Evolutionary conservation across 345 rosid genomes (phyloP).

Genomic region (Rhodamnia rubescens): DNA sequence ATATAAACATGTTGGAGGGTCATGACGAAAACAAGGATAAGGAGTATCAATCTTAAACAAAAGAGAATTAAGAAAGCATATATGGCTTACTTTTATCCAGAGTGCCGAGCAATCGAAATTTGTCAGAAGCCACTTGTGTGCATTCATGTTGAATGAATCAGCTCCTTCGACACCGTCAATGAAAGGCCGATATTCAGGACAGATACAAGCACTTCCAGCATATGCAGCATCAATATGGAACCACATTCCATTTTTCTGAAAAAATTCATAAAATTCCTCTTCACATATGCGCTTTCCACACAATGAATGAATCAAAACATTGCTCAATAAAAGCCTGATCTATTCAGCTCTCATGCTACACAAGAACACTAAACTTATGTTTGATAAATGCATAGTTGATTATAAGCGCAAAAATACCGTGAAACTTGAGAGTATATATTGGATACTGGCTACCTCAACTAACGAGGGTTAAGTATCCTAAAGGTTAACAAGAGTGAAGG

Average conservation of each 20-base stretch:
- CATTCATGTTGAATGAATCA: conserved; percentile 91
- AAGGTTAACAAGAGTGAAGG: background rate
- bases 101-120: conserved; percentile 83
- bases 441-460: background rate
- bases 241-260: conserved; percentile 66
- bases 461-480: background rate
- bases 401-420: background rate
- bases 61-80: background rate
- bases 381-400: background rate
- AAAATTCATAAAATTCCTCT: background rate
- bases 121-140: conserved; percentile 90
- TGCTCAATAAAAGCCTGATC: background rate
- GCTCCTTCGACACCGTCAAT: conserved; percentile 83
- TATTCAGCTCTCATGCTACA: too few relatives aligned
- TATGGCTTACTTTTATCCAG: conserved; percentile 71
- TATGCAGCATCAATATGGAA: conserved; percentile 92
- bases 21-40: background rate
- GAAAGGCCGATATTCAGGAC: conserved; percentile 71
- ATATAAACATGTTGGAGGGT: background rate
- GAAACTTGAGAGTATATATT: background rate
- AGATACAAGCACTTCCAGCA: conserved; percentile 92
- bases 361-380: background rate
- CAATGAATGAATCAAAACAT: background rate
- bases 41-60: background rate
- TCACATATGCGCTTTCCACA: background rate